Base-by-base conservation (phyloP, 2,329 filamentous ascomycete genomes). In the Aspergillus terreus region DNA sequence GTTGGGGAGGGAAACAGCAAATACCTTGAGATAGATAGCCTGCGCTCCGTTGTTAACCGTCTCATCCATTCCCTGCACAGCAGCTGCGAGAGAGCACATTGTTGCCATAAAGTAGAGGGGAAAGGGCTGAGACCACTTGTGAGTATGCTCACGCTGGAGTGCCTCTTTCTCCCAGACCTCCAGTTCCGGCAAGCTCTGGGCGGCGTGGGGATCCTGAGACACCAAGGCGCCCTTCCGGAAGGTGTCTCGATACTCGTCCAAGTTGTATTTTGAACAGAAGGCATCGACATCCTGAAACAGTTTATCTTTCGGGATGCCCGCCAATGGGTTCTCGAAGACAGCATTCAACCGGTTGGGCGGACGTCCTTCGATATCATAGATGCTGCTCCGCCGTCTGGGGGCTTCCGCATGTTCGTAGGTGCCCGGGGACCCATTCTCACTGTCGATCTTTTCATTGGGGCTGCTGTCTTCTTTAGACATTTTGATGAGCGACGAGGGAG, bases 1-100 rank as follows among this genome's bases (percentile, higher is more conserved):
- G 21, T 6, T 14, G 11, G 12, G 32, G 23, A 14, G 4, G 17
- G 17, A 7, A 19, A 14, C 40, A 23, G 19, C 11, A 17, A 19
- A 25, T 56, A 66, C 66, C 45, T 62, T 62, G 10, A 69, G 54
- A 47, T 71, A 71, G 32, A 71, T 65, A 1, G 61, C 63, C 48
- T 73, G 70, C 4, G 75, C 74, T 30, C 76, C 76, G 49, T 79
- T 78, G 53, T 77, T 76, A 32, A 72, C 74, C 0, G 76, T 78
- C 49, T 79, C 74, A 50, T 79, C 77, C 77, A 78, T 78, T 7
- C 74, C 76, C 67, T 76, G 82, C 9, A 81, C 78, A 6, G 78
- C 78, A 2, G 80, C 79, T 2, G 77, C 78, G 23, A 82, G 70
- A 2, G 79, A 78, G 60, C 77, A 79, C 59, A 81, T 74, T 19